Evolutionary conservation across 2,329 filamentous ascomycete species (phyloP).

Genomic region (Pochonia chlamydosporia): DNA sequence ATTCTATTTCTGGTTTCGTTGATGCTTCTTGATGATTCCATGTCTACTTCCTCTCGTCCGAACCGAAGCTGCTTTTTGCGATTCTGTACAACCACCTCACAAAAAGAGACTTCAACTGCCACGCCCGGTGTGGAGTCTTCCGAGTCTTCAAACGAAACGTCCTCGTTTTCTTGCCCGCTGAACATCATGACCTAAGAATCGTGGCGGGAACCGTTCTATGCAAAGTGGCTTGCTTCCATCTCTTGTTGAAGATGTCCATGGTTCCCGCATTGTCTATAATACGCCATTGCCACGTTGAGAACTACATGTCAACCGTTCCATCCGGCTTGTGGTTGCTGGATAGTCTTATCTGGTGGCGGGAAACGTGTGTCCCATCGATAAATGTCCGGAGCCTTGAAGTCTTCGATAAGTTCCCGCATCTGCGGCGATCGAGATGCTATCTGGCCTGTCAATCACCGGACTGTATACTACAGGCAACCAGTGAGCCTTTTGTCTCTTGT

Average conservation of each 20-base stretch:
- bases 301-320: too few relatives aligned
- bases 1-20: too few relatives aligned
- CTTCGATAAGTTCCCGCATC: neutral
- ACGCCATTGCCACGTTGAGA: neutral
- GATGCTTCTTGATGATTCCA: too few relatives aligned
- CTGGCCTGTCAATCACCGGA: neutral
- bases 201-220: neutral
- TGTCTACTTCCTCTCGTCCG: slow-evolving; percentile 1
- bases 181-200: too few relatives aligned
- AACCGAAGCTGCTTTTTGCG: too few relatives aligned
- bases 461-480: neutral
- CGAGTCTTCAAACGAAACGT: too few relatives aligned
- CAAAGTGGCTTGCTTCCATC: neutral
- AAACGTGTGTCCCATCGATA: neutral
- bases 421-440: neutral
- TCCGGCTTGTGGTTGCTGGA: neutral
- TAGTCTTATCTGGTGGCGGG: slow-evolving; percentile 3
- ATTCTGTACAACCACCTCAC: neutral
- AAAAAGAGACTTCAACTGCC: too few relatives aligned
- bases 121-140: too few relatives aligned
- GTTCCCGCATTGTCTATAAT: neutral
- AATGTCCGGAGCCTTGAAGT: neutral
- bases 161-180: too few relatives aligned
- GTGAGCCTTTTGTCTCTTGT: neutral
- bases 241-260: neutral